phyloP scores from a whole-genome alignment of 163 green algal genomes.

The Chloroidium sp. region DNA sequence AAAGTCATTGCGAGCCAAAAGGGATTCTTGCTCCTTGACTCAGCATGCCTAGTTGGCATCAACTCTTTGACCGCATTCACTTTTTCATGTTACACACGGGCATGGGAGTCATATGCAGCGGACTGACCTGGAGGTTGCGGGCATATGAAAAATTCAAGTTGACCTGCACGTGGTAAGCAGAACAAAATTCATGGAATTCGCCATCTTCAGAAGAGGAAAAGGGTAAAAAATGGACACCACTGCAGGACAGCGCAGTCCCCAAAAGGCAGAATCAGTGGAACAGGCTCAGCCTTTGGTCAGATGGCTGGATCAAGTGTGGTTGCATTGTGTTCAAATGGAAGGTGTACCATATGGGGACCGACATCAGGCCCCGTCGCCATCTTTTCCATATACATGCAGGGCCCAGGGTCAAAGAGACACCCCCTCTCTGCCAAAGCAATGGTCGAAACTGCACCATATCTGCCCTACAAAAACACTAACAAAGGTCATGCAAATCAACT shows the following conservation, averaged over 20 bases:
- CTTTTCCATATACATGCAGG: slow-evolving; percentile 85
- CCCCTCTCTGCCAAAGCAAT: slow-evolving; percentile 71
- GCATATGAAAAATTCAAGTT: slow-evolving; percentile 46
- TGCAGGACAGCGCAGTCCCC: not conserved
- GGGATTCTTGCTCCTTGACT: too few species aligned
- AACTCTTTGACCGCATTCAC: too few species aligned
- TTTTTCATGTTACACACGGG: too few species aligned
- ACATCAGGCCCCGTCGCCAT: slow-evolving; percentile 60
- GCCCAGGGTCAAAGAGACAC: slow-evolving; percentile 68
- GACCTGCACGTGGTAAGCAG: not conserved
- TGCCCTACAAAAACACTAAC: slow-evolving; percentile 26
- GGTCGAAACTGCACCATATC: slow-evolving; percentile 67
- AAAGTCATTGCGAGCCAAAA: too few species aligned
- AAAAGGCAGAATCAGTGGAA: too few species aligned
- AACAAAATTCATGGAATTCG: not conserved
- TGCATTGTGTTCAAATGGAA: not conserved
- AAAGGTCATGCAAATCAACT: not conserved
- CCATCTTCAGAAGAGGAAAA: not conserved
- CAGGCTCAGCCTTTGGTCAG: too few species aligned
- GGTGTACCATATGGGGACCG: slow-evolving; percentile 28
- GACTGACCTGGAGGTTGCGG: slow-evolving; percentile 43
- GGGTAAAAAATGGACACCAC: not conserved
- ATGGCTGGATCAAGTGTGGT: not conserved
- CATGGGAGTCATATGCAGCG: not conserved
- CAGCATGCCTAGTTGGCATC: too few species aligned